phyloP scores from a whole-genome alignment of 768 basidiomycete genomes.

The Tricholoma bakamatsutake region DNA sequence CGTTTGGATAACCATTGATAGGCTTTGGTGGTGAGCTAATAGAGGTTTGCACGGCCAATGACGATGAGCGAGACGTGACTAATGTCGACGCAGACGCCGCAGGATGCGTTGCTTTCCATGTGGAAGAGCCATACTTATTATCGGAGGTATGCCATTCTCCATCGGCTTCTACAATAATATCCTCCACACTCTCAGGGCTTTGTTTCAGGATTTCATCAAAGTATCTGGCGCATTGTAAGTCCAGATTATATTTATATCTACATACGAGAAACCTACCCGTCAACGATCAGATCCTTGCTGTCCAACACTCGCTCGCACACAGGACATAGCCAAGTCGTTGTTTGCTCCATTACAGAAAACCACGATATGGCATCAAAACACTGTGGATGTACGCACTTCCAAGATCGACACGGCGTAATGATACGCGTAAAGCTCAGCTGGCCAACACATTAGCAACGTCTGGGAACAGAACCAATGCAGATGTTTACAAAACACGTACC shows the following conservation, averaged over 20 bases:
- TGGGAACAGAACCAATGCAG: not conserved
- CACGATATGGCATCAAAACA: conserved; percentile 96
- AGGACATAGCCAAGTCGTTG: conserved; percentile 94
- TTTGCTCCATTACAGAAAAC: conserved; percentile 94
- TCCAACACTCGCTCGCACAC: conserved; percentile 81
- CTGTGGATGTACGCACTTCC: conserved; percentile 82
- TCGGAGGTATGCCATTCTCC: conserved; percentile 96
- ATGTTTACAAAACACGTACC: conserved; percentile 39
- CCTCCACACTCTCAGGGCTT: conserved; percentile 77
- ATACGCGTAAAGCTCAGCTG: conserved; percentile 87
- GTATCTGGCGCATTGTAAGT: conserved; percentile 48
- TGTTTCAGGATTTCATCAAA: conserved; percentile 78
- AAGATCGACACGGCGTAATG: conserved; percentile 77
- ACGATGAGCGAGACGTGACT: conserved; percentile 27
- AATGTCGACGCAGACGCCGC: conserved; percentile 12
- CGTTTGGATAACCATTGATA: conserved; percentile 28
- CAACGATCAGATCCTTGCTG: conserved; percentile 79
- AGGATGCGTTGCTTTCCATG: conserved; percentile 61
- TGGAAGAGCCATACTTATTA: conserved; percentile 70
- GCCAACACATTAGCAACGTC: conserved; percentile 14
- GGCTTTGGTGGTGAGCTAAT: conserved; percentile 16
- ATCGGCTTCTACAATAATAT: conserved; percentile 90
- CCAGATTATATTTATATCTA: not conserved
- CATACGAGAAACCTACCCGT: conserved; percentile 57
- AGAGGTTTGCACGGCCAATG: conserved; percentile 19